Base-by-base conservation (phyloP, 805 yeast species). In the Lipomyces spencermartinsiae region DNA sequence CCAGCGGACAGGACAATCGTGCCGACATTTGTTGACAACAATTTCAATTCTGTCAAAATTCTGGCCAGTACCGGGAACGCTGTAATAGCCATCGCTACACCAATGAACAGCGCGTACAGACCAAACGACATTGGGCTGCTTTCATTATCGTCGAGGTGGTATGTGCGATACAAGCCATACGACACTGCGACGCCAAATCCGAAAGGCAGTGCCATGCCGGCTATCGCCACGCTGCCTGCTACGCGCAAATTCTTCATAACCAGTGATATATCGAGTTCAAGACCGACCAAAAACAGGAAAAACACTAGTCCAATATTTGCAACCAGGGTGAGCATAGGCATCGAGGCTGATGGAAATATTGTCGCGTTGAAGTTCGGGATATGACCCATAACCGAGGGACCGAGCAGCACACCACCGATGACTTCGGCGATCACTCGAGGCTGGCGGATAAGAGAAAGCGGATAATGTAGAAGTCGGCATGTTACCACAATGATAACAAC, bases 21-120 rank as follows among this genome's bases (percentile, higher is more conserved):
- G 7, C 78, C 78, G 25, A 90, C 93, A 19, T 58, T 59, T 19
- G 69, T 59, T 7, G 59, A 49, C 57, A 89, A 83, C 68, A 91
- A 81, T 71, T 90, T 83, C 70, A 91, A 81, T 75, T 90, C 94
- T 4, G 92, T 87, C 71, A 91, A 79, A 34, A 91, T 91, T 75
- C 96, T 86, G 1, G 91, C 94, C 69, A 91, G 79, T 1, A 91
- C 97, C 0, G 97, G 97, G 77, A 91, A 88, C 0, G 97, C 97
- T 2, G 97, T 91, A 71, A 91, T 89, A 70, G 94, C 87, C 83
- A 90, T 83, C 1, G 97, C 94, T 12, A 89, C 92, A 1, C 94
- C 93, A 61, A 91, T 87, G 73, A 91, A 91, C 10, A 90, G 90
- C 89, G 89, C 87, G 73, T 83, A 91, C 0, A 92, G 89, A 14